Evolutionary conservation across 2,329 filamentous ascomycete genomes (phyloP).

Genomic region (Amauroascus niger): DNA sequence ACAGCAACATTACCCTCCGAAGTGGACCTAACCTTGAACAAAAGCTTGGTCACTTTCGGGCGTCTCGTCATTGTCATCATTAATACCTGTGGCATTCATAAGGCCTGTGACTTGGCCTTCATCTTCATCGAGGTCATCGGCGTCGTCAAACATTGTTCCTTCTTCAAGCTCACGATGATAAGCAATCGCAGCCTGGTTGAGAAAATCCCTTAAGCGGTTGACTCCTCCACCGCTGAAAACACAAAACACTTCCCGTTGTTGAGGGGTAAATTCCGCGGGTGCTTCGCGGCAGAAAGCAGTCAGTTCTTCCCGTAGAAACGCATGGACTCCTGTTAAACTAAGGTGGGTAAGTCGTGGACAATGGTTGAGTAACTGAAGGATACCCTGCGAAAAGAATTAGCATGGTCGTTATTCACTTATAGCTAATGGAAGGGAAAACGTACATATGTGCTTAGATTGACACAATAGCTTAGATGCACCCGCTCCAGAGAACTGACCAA

Average conservation of each 20-base stretch:
- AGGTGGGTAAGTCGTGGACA: constrained; percentile 90
- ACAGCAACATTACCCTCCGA: not conserved
- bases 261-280: constrained; percentile 83
- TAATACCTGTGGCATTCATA: constrained; percentile 35
- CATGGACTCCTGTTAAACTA: constrained; percentile 84
- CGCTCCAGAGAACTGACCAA: constrained; percentile 67
- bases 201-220: constrained; percentile 61
- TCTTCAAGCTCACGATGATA: constrained; percentile 25
- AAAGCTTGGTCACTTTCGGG: not conserved
- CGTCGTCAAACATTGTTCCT: constrained; percentile 38
- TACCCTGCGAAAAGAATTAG: constrained; percentile 52
- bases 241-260: constrained; percentile 92
- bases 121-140: constrained; percentile 37
- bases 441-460: constrained; percentile 71
- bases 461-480: constrained; percentile 93
- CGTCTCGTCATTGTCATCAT: constrained; percentile 33
- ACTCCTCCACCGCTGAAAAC: constrained; percentile 91
- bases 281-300: constrained; percentile 78
- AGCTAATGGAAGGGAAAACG: constrained; percentile 28
- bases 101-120: constrained; percentile 35
- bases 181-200: constrained; percentile 47
- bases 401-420: not conserved
- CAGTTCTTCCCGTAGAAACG: constrained; percentile 78
- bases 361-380: constrained; percentile 76
- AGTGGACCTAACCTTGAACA: not conserved